A percentile compares a stretch with the other conserved stretches of the same genome.
Conservation (phyloP, 148 eudicot species). For the Vaccinium darrowii region DNA sequence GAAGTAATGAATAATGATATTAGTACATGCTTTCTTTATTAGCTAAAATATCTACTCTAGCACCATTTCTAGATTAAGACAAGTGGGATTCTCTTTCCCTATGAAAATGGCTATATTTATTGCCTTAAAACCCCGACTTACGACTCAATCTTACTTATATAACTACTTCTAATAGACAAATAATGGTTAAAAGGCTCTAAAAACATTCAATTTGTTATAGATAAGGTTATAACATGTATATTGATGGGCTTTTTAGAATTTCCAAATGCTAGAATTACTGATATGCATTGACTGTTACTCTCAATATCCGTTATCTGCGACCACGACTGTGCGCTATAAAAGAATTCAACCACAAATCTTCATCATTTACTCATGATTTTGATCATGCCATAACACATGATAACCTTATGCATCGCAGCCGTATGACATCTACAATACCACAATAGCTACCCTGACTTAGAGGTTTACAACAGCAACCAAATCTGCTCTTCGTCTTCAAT, state of each 20-base stretch:
- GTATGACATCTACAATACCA: not conserved
- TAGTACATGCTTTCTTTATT: not conserved
- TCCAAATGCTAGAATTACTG: too few species aligned
- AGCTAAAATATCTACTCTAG: not conserved
- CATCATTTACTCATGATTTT: not conserved
- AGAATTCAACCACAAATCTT: not conserved
- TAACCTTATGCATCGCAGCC: not conserved
- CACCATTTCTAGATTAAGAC: not conserved
- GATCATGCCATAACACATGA: not conserved
- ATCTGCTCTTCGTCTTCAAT: not conserved
- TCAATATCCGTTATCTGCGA: too few species aligned
- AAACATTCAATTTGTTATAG: too few species aligned
- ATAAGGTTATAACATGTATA: too few species aligned
- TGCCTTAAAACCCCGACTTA: not conserved
- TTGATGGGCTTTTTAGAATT: too few species aligned
- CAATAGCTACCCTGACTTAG: not conserved
- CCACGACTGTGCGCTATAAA: too few species aligned
- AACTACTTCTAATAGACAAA: too few species aligned
- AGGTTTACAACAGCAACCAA: not conserved
- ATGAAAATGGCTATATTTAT: too few species aligned
- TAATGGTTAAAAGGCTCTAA: too few species aligned
- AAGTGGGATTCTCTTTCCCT: not conserved
- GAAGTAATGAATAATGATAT: too few species aligned
- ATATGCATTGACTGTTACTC: too few species aligned
- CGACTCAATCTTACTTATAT: too few species aligned